phyloP scores from a whole-genome alignment of 2,329 filamentous ascomycete genomes.

The Ilyonectria mors-panacis region DNA sequence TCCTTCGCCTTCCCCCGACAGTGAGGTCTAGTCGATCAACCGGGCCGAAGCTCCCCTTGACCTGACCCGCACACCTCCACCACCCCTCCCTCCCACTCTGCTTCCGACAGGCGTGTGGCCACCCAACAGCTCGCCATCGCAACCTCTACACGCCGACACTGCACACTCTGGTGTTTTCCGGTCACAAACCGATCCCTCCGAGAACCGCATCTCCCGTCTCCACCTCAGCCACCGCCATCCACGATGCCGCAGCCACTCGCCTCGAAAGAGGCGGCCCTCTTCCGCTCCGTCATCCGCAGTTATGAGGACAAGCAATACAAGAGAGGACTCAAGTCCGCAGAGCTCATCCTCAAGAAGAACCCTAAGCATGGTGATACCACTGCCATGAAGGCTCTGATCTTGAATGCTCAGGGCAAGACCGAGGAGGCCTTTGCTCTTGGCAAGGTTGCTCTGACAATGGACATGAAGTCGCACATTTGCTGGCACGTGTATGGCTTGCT shows the following conservation, averaged over 20 bases:
- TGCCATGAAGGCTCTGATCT: slow-evolving; percentile 98
- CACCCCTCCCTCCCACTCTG: slow-evolving; percentile 38
- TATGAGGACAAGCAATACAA: slow-evolving; percentile 99
- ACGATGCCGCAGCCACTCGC: slow-evolving; percentile 81
- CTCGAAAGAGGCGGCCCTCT: slow-evolving; percentile 94
- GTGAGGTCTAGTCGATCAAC: slow-evolving; percentile 28
- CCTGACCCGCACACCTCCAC: slow-evolving; percentile 22
- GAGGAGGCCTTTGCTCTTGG: slow-evolving; percentile 95
- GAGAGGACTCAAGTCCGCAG: slow-evolving; percentile 90
- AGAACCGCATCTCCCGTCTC: slow-evolving; percentile 1
- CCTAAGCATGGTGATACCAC: slow-evolving; percentile 98
- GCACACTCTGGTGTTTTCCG: slow-evolving; percentile 20
- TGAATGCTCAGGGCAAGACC: slow-evolving; percentile 92
- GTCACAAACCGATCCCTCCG: background rate
- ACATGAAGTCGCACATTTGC: slow-evolving; percentile 99
- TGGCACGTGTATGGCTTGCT: slow-evolving; percentile 99
- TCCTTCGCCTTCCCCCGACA: slow-evolving; percentile 27
- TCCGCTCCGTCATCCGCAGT: slow-evolving; percentile 92
- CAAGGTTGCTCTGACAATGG: slow-evolving; percentile 91
- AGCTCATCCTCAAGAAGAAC: slow-evolving; percentile 95
- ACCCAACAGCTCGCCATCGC: slow-evolving; percentile 36
- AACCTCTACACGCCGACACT: slow-evolving; percentile 32
- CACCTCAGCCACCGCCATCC: slow-evolving; percentile 13
- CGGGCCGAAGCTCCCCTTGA: slow-evolving; percentile 29
- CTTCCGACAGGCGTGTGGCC: slow-evolving; percentile 11